A percentile compares a stretch with the other conserved stretches of the same genome.
phyloP scores from a whole-genome alignment of 176 grass and related monocot genomes.

The Oryza officinalis region DNA sequence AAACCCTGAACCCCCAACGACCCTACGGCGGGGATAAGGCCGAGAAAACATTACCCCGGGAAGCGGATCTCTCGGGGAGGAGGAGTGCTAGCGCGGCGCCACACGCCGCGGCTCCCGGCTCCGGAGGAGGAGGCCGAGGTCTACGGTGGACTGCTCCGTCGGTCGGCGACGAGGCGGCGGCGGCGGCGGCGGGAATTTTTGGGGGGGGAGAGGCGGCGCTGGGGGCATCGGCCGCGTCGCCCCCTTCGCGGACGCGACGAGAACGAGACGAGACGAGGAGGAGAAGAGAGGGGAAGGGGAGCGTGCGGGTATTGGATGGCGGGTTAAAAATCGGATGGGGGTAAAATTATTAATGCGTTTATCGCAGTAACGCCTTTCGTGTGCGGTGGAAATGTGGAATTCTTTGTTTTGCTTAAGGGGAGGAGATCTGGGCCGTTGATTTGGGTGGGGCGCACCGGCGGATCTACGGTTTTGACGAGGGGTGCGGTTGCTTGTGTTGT shows the following conservation, averaged over 20 bases:
- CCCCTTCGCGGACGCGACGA: not conserved
- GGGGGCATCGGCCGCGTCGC: not conserved
- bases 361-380: too few relatives aligned
- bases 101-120: not conserved
- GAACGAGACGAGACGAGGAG: not conserved
- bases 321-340: not conserved
- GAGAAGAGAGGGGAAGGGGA: not conserved
- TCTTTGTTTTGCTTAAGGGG: too few relatives aligned
- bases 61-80: constrained; percentile 18
- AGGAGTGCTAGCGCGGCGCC: not conserved
- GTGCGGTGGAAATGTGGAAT: too few relatives aligned
- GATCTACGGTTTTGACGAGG: too few relatives aligned
- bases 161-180: not conserved
- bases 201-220: not conserved
- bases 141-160: not conserved
- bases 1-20: not conserved
- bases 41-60: constrained; percentile 17
- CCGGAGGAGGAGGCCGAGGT: not conserved
- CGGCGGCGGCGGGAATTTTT: not conserved
- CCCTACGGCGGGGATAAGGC: not conserved
- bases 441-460: too few relatives aligned
- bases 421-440: too few relatives aligned
- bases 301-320: not conserved
- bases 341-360: too few relatives aligned
- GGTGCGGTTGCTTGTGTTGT: too few relatives aligned